Evolutionary conservation across 768 basidiomycete species (phyloP).

Genomic region (Favolaschia claudopus): DNA sequence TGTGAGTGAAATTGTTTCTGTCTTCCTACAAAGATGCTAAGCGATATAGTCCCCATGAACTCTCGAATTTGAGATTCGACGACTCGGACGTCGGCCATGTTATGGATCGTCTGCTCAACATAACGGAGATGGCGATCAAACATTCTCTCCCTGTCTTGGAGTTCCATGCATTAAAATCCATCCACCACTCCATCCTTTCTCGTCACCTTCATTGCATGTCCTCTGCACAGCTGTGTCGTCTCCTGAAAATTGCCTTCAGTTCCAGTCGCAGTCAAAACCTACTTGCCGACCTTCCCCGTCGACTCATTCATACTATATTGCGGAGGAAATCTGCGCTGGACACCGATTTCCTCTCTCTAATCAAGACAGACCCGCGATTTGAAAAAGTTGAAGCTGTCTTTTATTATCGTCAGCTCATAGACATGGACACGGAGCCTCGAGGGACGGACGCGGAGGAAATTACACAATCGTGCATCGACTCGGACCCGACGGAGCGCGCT

Average conservation of each 20-base stretch:
- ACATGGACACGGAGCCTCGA: no score
- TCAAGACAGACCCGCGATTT: conserved; percentile 50
- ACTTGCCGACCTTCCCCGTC: conserved; percentile 43
- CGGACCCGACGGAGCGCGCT: no score
- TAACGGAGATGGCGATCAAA: conserved; percentile 55
- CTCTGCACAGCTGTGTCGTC: conserved; percentile 44
- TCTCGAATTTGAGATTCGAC: conserved; percentile 32
- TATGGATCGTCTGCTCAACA: conserved; percentile 53
- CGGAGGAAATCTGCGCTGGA: not conserved
- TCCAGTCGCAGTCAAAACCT: conserved; percentile 56
- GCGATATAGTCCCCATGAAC: conserved; percentile 44
- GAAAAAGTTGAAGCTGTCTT: conserved; percentile 55
- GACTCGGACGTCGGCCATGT: conserved; percentile 20
- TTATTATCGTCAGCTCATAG: conserved; percentile 58
- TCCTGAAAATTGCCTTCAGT: conserved; percentile 59
- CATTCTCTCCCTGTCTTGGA: conserved; percentile 55
- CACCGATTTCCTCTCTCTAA: conserved; percentile 34
- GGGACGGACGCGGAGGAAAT: no score
- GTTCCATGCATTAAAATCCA: conserved; percentile 47
- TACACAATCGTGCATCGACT: no score
- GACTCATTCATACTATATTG: conserved; percentile 3
- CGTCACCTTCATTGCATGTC: conserved; percentile 34
- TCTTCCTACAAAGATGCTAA: not conserved
- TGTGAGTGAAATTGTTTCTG: conserved; percentile 40
- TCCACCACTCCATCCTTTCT: conserved; percentile 13